These are phyloP conservation scores for Boeremia exigua DNA, from an alignment of 2,329 filamentous ascomycete species.

Conservation along the genomic window DNA sequence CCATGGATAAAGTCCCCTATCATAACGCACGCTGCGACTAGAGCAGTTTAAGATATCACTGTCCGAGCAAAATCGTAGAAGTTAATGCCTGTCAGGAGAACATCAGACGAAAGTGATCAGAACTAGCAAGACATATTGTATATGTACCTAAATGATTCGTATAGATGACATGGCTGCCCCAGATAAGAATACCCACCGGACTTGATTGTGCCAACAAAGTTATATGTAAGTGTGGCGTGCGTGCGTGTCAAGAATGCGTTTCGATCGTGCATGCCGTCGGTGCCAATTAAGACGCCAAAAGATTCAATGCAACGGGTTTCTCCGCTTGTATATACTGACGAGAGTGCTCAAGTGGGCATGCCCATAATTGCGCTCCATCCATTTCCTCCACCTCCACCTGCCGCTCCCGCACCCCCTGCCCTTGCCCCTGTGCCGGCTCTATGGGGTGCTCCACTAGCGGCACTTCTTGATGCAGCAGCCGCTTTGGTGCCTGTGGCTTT, in stretches of 20 bases:
- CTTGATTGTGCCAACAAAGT: no score
- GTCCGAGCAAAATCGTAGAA: no score
- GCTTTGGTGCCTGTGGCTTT: conserved; percentile 21
- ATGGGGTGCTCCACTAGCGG: conserved; percentile 17
- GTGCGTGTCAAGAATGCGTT: not conserved
- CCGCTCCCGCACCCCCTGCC: not conserved
- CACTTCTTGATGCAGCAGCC: conserved; percentile 13
- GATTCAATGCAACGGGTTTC: not conserved
- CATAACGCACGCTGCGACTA: no score
- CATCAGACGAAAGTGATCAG: no score
- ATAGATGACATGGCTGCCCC: no score
- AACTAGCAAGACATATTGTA: no score
- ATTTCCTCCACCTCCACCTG: conserved; percentile 12
- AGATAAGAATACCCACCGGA: no score
- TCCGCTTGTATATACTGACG: not conserved
- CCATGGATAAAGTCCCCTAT: no score
- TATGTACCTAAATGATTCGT: no score
- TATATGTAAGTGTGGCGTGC: not conserved
- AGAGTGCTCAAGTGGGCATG: conserved; percentile 34
- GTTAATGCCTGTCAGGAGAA: no score
- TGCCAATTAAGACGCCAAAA: conserved; percentile 3
- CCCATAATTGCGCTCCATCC: conserved; percentile 29
- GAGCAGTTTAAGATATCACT: no score
- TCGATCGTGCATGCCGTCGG: not conserved
- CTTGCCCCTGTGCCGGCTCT: conserved; percentile 11